These are phyloP conservation scores for Pilaira anomala DNA, from an alignment of 192 early-diverging fungal species.

Conservation along the genomic window DNA sequence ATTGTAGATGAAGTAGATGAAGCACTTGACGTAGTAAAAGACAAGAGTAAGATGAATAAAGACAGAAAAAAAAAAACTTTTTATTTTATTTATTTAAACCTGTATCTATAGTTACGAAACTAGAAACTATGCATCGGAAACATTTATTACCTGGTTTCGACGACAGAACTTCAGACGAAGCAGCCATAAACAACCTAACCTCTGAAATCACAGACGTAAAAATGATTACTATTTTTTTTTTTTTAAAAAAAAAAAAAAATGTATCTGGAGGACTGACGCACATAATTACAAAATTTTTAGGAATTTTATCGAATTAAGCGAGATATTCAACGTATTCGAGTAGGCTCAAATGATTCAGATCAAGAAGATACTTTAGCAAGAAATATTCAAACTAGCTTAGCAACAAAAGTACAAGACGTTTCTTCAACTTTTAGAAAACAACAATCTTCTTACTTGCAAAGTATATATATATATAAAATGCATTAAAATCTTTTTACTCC, in stretches of 20 bases:
- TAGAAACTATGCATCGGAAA: constrained; percentile 82
- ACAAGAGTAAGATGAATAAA: constrained; percentile 48
- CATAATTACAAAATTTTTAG: constrained; percentile 23
- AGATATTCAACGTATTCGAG: constrained; percentile 72
- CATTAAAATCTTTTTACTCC: background rate
- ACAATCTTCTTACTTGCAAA: constrained; percentile 86
- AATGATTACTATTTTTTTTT: background rate
- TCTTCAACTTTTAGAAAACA: constrained; percentile 80
- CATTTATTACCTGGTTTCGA: constrained; percentile 94
- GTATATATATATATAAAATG: constrained; percentile 42
- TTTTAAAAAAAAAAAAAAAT: background rate
- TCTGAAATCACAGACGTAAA: constrained; percentile 78
- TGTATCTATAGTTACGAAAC: constrained; percentile 59
- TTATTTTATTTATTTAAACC: no score
- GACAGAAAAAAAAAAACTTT: background rate
- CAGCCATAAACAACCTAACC: constrained; percentile 79
- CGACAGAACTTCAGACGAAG: constrained; percentile 75
- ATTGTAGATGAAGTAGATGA: constrained; percentile 85
- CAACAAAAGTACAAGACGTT: constrained; percentile 83
- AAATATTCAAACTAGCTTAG: constrained; percentile 90
- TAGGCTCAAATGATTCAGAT: constrained; percentile 45
- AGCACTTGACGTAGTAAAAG: constrained; percentile 60
- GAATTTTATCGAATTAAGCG: constrained; percentile 81
- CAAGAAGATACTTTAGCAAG: constrained; percentile 66
- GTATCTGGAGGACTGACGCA: no score